Evolutionary conservation across 352 stramenopile species (phyloP).

Genomic region (Phytophthora nicotianae): DNA sequence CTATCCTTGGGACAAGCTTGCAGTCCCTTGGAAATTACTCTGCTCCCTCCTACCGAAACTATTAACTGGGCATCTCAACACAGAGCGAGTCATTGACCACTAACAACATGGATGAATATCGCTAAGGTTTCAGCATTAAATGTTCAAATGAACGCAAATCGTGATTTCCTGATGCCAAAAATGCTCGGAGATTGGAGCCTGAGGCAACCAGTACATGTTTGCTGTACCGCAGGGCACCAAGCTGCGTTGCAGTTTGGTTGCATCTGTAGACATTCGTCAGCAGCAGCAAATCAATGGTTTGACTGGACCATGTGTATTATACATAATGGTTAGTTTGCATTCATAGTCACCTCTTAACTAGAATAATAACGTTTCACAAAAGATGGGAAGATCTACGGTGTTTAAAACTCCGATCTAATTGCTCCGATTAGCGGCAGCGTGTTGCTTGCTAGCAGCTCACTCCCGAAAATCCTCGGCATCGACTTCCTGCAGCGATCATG

Average conservation of each 20-base stretch:
- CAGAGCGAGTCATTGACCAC: too few species aligned
- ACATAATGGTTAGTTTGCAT: background rate
- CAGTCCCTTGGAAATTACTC: background rate
- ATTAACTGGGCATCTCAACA: too few species aligned
- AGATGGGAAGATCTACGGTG: slow-evolving; percentile 10
- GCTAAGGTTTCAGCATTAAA: too few species aligned
- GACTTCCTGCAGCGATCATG: slow-evolving; percentile 28
- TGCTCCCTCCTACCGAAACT: background rate
- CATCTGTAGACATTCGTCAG: background rate
- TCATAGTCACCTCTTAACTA: background rate
- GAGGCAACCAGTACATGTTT: too few species aligned
- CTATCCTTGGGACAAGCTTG: background rate
- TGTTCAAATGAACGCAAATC: too few species aligned
- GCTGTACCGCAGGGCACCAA: background rate
- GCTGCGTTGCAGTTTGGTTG: background rate
- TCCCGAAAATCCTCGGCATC: slow-evolving; percentile 33
- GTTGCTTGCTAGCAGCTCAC: slow-evolving; percentile 18
- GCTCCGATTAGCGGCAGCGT: slow-evolving; percentile 24
- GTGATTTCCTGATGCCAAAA: too few species aligned
- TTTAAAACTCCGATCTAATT: slow-evolving; percentile 28
- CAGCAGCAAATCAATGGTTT: background rate
- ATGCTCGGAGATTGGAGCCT: too few species aligned
- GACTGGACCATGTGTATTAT: background rate
- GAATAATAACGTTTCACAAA: background rate
- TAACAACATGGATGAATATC: too few species aligned